These are phyloP conservation scores for Endothia cerciana DNA, from an alignment of 2,329 filamentous ascomycete genomes.

Conservation along the genomic window DNA sequence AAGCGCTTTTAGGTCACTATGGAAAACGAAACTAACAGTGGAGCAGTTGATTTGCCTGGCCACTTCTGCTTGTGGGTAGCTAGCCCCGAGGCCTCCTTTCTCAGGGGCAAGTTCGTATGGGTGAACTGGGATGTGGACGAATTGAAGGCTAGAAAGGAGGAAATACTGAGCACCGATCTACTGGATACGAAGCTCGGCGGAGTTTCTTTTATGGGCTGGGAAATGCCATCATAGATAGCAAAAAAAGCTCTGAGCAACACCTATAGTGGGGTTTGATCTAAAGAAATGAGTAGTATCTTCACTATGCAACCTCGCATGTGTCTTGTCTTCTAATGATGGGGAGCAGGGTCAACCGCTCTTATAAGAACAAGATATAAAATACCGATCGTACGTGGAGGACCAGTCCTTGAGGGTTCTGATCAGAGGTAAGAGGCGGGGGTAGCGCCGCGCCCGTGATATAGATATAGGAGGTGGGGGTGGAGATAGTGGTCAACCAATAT, in stretches of 20 bases:
- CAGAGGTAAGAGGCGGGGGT: no score
- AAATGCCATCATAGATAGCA: slow-evolving; percentile 5
- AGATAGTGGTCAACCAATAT: no score
- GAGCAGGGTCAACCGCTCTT: no score
- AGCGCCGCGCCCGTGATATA: no score
- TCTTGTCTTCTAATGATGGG: no score
- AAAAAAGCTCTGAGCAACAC: slow-evolving; percentile 5
- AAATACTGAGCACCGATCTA: slow-evolving; percentile 7
- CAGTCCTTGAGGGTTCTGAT: no score
- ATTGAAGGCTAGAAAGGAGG: slow-evolving; percentile 5
- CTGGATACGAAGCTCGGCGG: slow-evolving; percentile 9
- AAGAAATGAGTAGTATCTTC: neutral
- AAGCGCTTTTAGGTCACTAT: slow-evolving; percentile 3
- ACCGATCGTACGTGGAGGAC: no score
- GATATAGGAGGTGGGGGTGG: no score
- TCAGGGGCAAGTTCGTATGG: slow-evolving; percentile 13
- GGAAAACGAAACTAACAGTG: slow-evolving; percentile 7
- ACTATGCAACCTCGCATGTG: no score
- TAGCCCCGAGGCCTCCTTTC: neutral
- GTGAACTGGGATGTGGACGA: slow-evolving; percentile 17
- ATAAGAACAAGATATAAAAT: no score
- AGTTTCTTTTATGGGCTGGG: slow-evolving; percentile 7
- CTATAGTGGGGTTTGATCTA: neutral
- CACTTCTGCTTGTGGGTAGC: slow-evolving; percentile 12
- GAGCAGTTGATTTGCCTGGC: slow-evolving; percentile 10